Percentiles rank a stretch among this genome's conserved stretches.
Conservation (phyloP, 2,329 filamentous ascomycete species). For the Colletotrichum cordylinicola region DNA sequence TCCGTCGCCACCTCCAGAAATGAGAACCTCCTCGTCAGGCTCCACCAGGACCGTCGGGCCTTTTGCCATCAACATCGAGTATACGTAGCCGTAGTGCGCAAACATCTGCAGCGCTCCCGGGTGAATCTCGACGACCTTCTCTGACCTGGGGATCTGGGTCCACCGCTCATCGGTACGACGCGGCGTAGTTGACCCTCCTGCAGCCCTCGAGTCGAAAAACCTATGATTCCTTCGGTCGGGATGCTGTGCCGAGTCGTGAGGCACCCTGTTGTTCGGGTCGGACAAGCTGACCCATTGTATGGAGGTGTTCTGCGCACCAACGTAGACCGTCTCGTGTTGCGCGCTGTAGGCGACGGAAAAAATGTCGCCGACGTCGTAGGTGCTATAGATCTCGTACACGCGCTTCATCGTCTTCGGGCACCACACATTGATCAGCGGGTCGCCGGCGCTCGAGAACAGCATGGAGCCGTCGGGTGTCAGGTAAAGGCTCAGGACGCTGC, state of each 20-base stretch:
- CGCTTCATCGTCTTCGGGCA: constrained; percentile 76
- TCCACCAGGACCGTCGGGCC: constrained; percentile 72
- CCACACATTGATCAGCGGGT: constrained; percentile 96
- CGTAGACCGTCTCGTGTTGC: constrained; percentile 80
- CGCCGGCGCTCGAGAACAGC: constrained; percentile 91
- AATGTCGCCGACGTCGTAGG: constrained; percentile 93
- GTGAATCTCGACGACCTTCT: constrained; percentile 77
- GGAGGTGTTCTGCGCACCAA: constrained; percentile 92
- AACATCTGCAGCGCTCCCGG: constrained; percentile 83
- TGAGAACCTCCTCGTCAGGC: constrained; percentile 77
- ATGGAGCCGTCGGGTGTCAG: constrained; percentile 77
- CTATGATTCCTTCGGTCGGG: constrained; percentile 80
- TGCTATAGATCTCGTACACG: constrained; percentile 89
- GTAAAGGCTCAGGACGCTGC: constrained; percentile 86
- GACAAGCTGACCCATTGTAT: constrained; percentile 90
- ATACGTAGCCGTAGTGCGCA: constrained; percentile 94
- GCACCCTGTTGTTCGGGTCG: constrained; percentile 64
- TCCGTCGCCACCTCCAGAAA: constrained; percentile 93
- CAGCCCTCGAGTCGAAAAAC: constrained; percentile 91
- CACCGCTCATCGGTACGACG: constrained; percentile 68
- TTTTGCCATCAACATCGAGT: constrained; percentile 89
- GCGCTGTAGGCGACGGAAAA: constrained; percentile 93
- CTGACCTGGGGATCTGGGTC: constrained; percentile 57
- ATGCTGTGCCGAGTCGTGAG: constrained; percentile 70
- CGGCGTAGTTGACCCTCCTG: constrained; percentile 81